phyloP scores from a whole-genome alignment of 2,329 filamentous ascomycete species.

The Aspergillus sp. region DNA sequence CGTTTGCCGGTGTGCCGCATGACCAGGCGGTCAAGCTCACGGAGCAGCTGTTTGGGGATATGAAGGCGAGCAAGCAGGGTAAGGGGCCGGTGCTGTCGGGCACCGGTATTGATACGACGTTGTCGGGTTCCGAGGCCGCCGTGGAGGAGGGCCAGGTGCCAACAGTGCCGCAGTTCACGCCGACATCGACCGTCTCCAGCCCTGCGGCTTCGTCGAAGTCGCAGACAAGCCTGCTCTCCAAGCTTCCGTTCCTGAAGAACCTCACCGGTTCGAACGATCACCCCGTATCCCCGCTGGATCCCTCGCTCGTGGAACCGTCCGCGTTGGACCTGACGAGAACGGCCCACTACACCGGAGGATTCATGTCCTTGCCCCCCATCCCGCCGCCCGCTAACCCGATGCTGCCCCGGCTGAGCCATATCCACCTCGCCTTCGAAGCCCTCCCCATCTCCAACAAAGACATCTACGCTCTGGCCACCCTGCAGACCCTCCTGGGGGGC shows the following conservation, averaged over 20 bases:
- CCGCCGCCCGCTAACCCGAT: slow-evolving; percentile 70
- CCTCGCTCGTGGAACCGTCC: slow-evolving; percentile 36
- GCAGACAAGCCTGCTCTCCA: slow-evolving; percentile 63
- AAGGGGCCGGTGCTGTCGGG: slow-evolving; percentile 45
- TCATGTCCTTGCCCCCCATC: slow-evolving; percentile 73
- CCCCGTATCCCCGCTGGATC: slow-evolving; percentile 48
- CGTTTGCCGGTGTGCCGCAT: slow-evolving; percentile 88
- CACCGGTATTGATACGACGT: slow-evolving; percentile 50
- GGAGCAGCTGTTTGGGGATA: slow-evolving; percentile 84
- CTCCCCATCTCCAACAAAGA: slow-evolving; percentile 82
- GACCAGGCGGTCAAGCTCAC: slow-evolving; percentile 67
- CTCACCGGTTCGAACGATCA: slow-evolving; percentile 63
- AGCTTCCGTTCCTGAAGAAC: slow-evolving; percentile 83
- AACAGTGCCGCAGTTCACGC: slow-evolving; percentile 33
- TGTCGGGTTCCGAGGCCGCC: slow-evolving; percentile 23
- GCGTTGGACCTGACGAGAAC: slow-evolving; percentile 53
- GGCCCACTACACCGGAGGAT: slow-evolving; percentile 87
- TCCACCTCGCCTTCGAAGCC: slow-evolving; percentile 93
- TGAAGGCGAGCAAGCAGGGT: slow-evolving; percentile 53
- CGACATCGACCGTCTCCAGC: slow-evolving; percentile 31
- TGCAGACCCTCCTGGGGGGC: slow-evolving; percentile 91
- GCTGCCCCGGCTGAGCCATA: slow-evolving; percentile 75
- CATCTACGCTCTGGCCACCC: slow-evolving; percentile 90
- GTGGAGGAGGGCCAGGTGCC: slow-evolving; percentile 25
- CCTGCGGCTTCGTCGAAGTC: slow-evolving; percentile 29